A percentile compares a stretch with the other conserved stretches of the same genome.
Conservation (phyloP, 2,329 filamentous ascomycete species). For the Meredithiella fracta region DNA sequence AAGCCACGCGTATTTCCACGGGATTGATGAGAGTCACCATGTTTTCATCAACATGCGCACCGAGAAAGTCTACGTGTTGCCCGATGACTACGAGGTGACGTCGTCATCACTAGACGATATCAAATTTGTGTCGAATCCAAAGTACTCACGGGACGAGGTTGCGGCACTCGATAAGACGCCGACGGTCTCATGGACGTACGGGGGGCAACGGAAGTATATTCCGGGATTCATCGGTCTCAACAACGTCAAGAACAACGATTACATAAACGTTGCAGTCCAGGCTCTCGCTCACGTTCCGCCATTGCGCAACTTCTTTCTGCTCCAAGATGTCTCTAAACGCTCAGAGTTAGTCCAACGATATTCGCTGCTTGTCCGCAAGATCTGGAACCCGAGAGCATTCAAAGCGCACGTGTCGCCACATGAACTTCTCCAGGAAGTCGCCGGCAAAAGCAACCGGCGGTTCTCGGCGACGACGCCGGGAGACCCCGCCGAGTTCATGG, state of each 20-base stretch:
- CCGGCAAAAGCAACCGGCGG: constrained; percentile 74
- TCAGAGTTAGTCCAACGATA: constrained; percentile 76
- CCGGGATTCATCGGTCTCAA: constrained; percentile 98
- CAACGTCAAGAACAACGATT: constrained; percentile 99
- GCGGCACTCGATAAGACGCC: constrained; percentile 54
- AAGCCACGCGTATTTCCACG: constrained; percentile 94
- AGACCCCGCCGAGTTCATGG: constrained; percentile 89
- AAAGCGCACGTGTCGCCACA: constrained; percentile 94
- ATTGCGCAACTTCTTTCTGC: constrained; percentile 77
- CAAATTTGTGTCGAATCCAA: constrained; percentile 90
- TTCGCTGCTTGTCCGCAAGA: constrained; percentile 80
- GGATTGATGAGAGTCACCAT: constrained; percentile 86
- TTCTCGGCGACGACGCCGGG: constrained; percentile 84
- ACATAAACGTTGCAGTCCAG: constrained; percentile 89
- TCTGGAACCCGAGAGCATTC: constrained; percentile 96
- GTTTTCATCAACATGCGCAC: constrained; percentile 97
- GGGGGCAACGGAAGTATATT: constrained; percentile 61
- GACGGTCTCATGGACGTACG: constrained; percentile 55
- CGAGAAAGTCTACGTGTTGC: constrained; percentile 78
- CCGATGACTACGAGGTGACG: constrained; percentile 91
- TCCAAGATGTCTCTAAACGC: constrained; percentile 59
- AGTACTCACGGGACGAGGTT: constrained; percentile 67
- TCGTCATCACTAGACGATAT: constrained; percentile 94
- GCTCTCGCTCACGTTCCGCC: constrained; percentile 79
- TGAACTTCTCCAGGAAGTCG: constrained; percentile 89